A percentile compares a stretch with the other conserved stretches of the same genome.
These are phyloP conservation scores for Funneliformis caledonium DNA, from an alignment of 371 early-diverging fungal genomes.

Conservation along the genomic window DNA sequence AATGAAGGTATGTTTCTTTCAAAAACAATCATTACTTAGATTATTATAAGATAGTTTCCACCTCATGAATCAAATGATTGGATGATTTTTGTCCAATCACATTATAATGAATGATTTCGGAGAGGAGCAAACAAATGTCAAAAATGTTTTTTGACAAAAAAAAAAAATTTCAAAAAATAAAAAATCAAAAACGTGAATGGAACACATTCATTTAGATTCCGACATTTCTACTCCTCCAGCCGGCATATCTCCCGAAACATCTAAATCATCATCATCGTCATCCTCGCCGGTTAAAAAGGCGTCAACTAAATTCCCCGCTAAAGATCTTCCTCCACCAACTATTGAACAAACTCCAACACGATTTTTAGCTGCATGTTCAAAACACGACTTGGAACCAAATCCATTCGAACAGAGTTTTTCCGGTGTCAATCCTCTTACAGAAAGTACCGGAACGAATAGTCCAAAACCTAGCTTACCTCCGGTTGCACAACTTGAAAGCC, in stretches of 20 bases:
- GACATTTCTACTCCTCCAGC: background rate
- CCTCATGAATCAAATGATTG: background rate
- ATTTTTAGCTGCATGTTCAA: constrained; percentile 44
- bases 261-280: constrained; percentile 40
- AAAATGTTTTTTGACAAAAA: no score
- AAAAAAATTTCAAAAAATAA: background rate
- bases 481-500: constrained; percentile 53
- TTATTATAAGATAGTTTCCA: background rate
- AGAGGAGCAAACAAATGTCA: background rate
- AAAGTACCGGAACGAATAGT: constrained; percentile 35
- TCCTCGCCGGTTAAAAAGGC: background rate
- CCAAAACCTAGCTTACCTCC: constrained; percentile 49
- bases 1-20: background rate
- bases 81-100: background rate
- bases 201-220: constrained; percentile 5
- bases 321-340: constrained; percentile 6
- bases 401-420: constrained; percentile 88
- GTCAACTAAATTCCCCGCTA: background rate
- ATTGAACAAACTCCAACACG: constrained; percentile 34
- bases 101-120: background rate
- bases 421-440: constrained; percentile 46
- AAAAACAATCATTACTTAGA: background rate
- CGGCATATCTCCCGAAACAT: constrained; percentile 40
- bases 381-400: constrained; percentile 83
- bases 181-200: background rate